Evolutionary conservation across 805 yeast genomes (phyloP).

Genomic region (Zygotorulaspora florentina): DNA sequence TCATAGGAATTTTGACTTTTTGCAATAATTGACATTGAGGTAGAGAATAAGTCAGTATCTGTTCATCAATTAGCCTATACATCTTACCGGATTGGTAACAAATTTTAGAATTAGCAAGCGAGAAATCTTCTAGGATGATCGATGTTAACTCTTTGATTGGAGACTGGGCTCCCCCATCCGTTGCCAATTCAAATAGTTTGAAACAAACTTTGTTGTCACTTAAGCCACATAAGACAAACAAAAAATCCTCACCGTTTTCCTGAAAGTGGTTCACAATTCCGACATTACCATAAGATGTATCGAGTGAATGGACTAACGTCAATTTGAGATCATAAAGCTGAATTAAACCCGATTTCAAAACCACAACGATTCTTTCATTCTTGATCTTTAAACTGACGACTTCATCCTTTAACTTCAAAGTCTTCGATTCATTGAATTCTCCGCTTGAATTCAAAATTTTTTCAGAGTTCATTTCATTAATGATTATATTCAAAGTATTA

Average conservation of each 20-base stretch:
- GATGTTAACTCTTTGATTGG: constrained; percentile 27
- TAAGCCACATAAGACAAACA: constrained; percentile 23
- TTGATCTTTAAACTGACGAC: constrained; percentile 21
- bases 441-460: constrained; percentile 14
- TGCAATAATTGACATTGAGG: constrained; percentile 28
- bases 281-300: constrained; percentile 24
- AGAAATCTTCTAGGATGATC: constrained; percentile 23
- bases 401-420: constrained; percentile 15
- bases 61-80: constrained; percentile 19
- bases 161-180: constrained; percentile 6
- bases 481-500: constrained; percentile 18
- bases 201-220: constrained; percentile 22
- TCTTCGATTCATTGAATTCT: constrained; percentile 14
- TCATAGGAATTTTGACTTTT: constrained; percentile 25
- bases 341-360: constrained; percentile 30
- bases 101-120: constrained; percentile 17
- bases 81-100: constrained; percentile 30
- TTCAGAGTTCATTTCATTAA: constrained; percentile 13
- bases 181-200: constrained; percentile 22
- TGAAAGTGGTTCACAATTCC: constrained; percentile 22
- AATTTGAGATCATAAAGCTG: constrained; percentile 27
- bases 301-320: constrained; percentile 21
- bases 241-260: constrained; percentile 16
- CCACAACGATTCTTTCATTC: constrained; percentile 21
- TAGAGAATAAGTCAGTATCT: constrained; percentile 21